Conservation (phyloP, 305 asterid species). For the Coffea humblotiana region DNA sequence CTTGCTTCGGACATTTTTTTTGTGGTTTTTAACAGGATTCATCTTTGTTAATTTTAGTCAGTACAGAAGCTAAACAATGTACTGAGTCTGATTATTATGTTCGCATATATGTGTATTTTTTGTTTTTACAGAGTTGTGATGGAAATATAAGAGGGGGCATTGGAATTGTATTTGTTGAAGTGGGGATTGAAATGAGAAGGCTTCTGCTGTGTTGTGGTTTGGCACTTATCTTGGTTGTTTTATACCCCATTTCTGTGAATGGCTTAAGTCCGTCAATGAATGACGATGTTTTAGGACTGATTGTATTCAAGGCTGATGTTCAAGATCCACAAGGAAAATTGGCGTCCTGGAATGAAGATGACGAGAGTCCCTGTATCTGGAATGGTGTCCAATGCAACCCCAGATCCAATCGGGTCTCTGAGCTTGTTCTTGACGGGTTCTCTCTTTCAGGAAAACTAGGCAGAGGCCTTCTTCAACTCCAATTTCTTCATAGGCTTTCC, state of each 20-base stretch:
- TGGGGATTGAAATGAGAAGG: slow-evolving; percentile 47
- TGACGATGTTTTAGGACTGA: slow-evolving; percentile 89
- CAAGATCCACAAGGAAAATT: slow-evolving; percentile 63
- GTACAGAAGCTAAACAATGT: not conserved
- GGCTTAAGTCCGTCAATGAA: slow-evolving; percentile 61
- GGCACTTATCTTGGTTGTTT: slow-evolving; percentile 26
- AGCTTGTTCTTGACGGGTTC: slow-evolving; percentile 78
- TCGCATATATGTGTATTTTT: not conserved
- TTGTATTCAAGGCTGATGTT: slow-evolving; percentile 81
- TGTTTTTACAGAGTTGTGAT: slow-evolving; percentile 12
- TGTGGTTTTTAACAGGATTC: not conserved
- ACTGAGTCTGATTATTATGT: slow-evolving; percentile 6
- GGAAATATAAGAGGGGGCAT: slow-evolving; percentile 24
- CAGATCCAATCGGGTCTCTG: slow-evolving; percentile 80
- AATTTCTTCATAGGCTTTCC: slow-evolving; percentile 65
- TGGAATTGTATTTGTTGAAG: slow-evolving; percentile 27
- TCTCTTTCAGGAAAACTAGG: slow-evolving; percentile 80
- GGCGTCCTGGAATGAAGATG: slow-evolving; percentile 84
- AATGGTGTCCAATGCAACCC: slow-evolving; percentile 71
- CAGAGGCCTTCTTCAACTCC: slow-evolving; percentile 73
- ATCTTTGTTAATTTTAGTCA: not conserved
- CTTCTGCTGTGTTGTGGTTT: slow-evolving; percentile 34
- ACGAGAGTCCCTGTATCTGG: slow-evolving; percentile 76
- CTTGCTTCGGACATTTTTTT: not conserved
- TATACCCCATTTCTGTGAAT: slow-evolving; percentile 38